Conservation (phyloP, 345 rosid genomes). For the Pugionium dolabratum region DNA sequence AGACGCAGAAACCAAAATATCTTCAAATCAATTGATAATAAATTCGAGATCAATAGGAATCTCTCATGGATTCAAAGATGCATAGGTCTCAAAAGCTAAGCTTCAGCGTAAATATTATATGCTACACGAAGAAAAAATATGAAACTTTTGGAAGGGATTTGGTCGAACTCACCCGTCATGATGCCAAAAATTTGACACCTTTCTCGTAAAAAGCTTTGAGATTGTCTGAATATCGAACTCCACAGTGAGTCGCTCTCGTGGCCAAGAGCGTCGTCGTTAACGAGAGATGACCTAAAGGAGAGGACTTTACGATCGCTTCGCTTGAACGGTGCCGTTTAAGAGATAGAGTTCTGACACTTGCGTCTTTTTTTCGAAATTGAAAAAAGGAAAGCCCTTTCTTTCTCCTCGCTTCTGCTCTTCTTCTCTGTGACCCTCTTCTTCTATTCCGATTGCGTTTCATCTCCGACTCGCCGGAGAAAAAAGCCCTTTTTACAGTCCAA, state of each 20-base stretch:
- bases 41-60: slow-evolving; percentile 4
- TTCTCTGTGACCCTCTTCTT: neutral
- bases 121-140: neutral
- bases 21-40: neutral
- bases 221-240: slow-evolving; percentile 29
- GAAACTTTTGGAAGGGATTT: slow-evolving; percentile 4
- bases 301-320: neutral
- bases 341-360: too few relatives aligned
- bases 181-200: slow-evolving; percentile 15
- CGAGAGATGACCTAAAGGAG: slow-evolving; percentile 35
- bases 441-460: slow-evolving; percentile 1
- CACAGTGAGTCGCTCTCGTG: slow-evolving; percentile 29
- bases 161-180: slow-evolving; percentile 39
- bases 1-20: neutral
- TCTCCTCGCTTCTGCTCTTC: neutral
- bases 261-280: slow-evolving; percentile 19
- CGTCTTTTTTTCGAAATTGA: too few relatives aligned
- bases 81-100: neutral
- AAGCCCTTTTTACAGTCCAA: neutral
- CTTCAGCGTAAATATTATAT: neutral
- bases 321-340: too few relatives aligned
- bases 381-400: too few relatives aligned
- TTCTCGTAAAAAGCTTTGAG: slow-evolving; percentile 12
- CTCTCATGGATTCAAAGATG: slow-evolving; percentile 9
- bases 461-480: slow-evolving; percentile 17